Evolutionary conservation across 805 yeast species (phyloP).

Genomic region (Sugiyamaella lignohabitans): DNA sequence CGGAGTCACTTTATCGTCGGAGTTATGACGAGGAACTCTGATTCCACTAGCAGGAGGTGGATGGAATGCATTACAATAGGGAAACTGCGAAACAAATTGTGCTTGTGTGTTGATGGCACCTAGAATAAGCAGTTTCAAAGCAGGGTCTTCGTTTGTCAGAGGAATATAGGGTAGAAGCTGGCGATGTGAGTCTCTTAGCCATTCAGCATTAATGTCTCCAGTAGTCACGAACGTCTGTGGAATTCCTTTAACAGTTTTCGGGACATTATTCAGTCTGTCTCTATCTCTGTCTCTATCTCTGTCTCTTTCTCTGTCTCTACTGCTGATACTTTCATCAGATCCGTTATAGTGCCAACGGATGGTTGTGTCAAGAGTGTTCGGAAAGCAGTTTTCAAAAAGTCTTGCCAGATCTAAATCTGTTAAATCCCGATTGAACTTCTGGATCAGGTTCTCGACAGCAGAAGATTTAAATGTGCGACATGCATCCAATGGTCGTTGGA

Average conservation of each 20-base stretch:
- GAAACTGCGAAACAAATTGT: constrained; percentile 50
- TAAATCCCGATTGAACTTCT: constrained; percentile 44
- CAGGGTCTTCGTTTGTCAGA: constrained; percentile 45
- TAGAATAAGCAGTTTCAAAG: constrained; percentile 45
- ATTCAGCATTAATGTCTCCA: constrained; percentile 90
- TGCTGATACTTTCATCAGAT: background rate
- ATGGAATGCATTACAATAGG: constrained; percentile 89
- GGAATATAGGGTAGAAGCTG: constrained; percentile 73
- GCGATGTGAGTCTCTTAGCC: constrained; percentile 84
- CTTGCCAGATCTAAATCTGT: constrained; percentile 62
- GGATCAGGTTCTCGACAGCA: constrained; percentile 55
- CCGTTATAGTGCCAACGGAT: constrained; percentile 55
- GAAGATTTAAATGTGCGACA: constrained; percentile 69
- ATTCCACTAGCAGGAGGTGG: constrained; percentile 53
- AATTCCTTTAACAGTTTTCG: constrained; percentile 2
- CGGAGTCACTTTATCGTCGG: constrained; percentile 59
- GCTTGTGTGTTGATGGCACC: constrained; percentile 86
- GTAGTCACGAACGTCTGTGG: constrained; percentile 77
- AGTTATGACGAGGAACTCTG: constrained; percentile 40
- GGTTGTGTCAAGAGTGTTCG: constrained; percentile 85
- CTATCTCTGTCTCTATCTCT: background rate
- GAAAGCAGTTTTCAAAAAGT: constrained; percentile 73
- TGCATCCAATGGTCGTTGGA: constrained; percentile 62
- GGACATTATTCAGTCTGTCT: background rate
- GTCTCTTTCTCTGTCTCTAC: background rate